Conservation (phyloP, 805 yeast genomes). For the Lipomyces lipofer region DNA sequence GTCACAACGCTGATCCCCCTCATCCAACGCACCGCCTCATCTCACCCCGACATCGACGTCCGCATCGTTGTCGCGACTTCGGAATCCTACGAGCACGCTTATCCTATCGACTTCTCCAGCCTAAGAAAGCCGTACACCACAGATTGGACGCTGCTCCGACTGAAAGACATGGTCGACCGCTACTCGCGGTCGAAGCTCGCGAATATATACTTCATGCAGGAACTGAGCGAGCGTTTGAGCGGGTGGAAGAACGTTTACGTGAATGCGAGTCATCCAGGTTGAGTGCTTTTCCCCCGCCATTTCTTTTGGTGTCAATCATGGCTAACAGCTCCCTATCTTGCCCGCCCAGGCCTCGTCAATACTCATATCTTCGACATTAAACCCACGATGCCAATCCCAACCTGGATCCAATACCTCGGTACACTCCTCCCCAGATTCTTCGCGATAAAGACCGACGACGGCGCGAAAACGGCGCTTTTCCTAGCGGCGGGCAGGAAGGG, state of each 20-base stretch:
- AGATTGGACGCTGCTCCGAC: constrained; percentile 1
- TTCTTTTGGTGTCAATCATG: too few relatives aligned
- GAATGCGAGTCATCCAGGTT: constrained; percentile 31
- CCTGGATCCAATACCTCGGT: constrained; percentile 9
- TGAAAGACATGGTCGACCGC: constrained; percentile 12
- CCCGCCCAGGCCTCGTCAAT: constrained; percentile 24
- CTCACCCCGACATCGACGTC: constrained; percentile 16
- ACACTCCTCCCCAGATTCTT: constrained; percentile 10
- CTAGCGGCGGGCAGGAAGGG: constrained; percentile 14
- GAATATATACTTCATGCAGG: constrained; percentile 22
- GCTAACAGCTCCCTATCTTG: too few relatives aligned
- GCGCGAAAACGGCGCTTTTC: constrained; percentile 25
- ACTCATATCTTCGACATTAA: constrained; percentile 22
- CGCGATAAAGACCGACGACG: constrained; percentile 23
- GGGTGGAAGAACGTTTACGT: constrained; percentile 20
- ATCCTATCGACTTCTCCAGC: constrained; percentile 12
- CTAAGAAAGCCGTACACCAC: constrained; percentile 10
- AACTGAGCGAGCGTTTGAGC: constrained; percentile 13
- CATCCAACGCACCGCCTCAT: constrained; percentile 15
- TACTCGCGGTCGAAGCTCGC: constrained; percentile 29
- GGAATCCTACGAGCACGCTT: constrained; percentile 5
- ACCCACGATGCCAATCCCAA: constrained; percentile 20
- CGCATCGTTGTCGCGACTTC: constrained; percentile 25
- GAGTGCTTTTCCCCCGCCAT: too few relatives aligned
- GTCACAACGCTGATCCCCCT: constrained; percentile 28